phyloP scores from a whole-genome alignment of 2,329 filamentous ascomycete species.

The Chaetothyriales sp. region DNA sequence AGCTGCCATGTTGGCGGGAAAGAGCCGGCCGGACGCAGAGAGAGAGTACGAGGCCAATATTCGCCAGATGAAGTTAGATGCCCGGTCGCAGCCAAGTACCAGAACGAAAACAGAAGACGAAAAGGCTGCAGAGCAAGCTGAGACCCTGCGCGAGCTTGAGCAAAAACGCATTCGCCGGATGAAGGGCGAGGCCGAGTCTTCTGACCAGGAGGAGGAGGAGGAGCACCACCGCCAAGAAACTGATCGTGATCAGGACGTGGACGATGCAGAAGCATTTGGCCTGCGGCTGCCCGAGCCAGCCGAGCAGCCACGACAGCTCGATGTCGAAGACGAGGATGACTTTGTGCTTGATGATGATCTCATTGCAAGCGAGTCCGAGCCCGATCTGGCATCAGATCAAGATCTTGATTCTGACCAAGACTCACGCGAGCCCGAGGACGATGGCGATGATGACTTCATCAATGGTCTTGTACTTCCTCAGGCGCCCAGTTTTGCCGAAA shows the following conservation, averaged over 20 bases:
- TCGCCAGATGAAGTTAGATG: constrained; percentile 69
- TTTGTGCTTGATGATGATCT: constrained; percentile 84
- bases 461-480: constrained; percentile 45
- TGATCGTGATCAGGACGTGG: constrained; percentile 32
- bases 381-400: constrained; percentile 28
- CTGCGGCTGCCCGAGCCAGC: constrained; percentile 45
- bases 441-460: constrained; percentile 58
- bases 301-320: constrained; percentile 36
- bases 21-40: constrained; percentile 55
- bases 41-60: constrained; percentile 79
- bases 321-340: constrained; percentile 86
- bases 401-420: constrained; percentile 40
- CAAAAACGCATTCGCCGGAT: constrained; percentile 71
- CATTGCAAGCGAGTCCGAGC: constrained; percentile 62
- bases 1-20: constrained; percentile 45
- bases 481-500: constrained; percentile 3
- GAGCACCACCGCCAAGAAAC: constrained; percentile 25
- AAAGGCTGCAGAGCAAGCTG: constrained; percentile 61
- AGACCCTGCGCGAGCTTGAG: constrained; percentile 66
- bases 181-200: constrained; percentile 62
- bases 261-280: constrained; percentile 50
- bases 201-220: constrained; percentile 41
- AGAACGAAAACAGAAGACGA: constrained; percentile 88
- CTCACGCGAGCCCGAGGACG: constrained; percentile 40
- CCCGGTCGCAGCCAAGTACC: constrained; percentile 69